Conservation (phyloP, 768 basidiomycete genomes). For the Pisolithus orientalis region DNA sequence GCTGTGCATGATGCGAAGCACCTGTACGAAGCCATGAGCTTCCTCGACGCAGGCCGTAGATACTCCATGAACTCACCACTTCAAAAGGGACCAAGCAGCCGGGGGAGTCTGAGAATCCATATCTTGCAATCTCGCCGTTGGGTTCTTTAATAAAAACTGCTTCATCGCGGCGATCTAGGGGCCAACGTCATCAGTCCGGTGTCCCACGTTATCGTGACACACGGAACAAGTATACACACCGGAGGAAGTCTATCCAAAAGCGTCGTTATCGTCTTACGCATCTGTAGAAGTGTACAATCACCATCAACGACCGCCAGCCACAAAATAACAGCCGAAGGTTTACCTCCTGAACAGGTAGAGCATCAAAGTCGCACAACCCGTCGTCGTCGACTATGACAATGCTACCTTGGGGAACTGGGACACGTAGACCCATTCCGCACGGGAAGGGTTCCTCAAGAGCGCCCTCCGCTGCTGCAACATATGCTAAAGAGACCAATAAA, state of each 20-base stretch:
- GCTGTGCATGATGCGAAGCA: constrained; percentile 55
- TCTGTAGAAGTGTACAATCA: constrained; percentile 23
- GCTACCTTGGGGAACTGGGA: constrained; percentile 23
- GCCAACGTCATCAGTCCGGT: constrained; percentile 10
- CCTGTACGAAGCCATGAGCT: constrained; percentile 29
- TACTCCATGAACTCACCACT: constrained; percentile 38
- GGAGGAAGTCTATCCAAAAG: constrained; percentile 45
- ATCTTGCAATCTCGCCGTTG: constrained; percentile 49
- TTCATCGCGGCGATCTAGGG: constrained; percentile 51
- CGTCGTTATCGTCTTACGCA: constrained; percentile 38
- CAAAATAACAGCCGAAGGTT: constrained; percentile 1
- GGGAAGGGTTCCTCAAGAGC: constrained; percentile 54
- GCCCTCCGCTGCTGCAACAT: constrained; percentile 47
- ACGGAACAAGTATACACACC: constrained; percentile 20
- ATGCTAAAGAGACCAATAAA: constrained; percentile 59
- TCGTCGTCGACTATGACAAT: constrained; percentile 15
- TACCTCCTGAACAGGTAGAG: constrained; percentile 33
- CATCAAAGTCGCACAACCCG: constrained; percentile 49
- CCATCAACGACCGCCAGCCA: not conserved
- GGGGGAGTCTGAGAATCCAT: constrained; percentile 42
- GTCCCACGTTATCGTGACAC: not conserved
- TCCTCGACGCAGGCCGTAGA: not conserved
- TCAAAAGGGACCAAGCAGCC: constrained; percentile 60
- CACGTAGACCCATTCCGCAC: constrained; percentile 54
- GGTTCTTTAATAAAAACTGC: constrained; percentile 45